These are phyloP conservation scores for Colletotrichum phormii DNA, from an alignment of 2,329 filamentous ascomycete genomes.

Conservation along the genomic window DNA sequence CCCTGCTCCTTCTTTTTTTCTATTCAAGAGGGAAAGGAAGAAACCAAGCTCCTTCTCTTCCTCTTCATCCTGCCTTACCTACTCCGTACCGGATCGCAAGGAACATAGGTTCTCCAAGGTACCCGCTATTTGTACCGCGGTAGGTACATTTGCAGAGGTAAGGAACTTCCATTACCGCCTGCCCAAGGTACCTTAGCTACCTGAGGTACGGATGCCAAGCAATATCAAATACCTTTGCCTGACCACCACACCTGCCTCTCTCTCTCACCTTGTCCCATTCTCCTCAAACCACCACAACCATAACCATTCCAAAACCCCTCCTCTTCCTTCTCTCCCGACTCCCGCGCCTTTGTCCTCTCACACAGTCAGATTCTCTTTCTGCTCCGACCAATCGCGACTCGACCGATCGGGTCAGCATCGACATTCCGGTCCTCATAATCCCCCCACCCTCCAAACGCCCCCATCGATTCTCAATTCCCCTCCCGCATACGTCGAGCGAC, in stretches of 20 bases:
- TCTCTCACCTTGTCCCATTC: conserved; percentile 1
- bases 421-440: conserved; percentile 6
- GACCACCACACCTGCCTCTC: neutral
- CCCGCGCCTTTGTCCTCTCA: neutral
- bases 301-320: neutral
- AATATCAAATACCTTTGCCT: conserved; percentile 20
- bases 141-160: neutral
- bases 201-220: neutral
- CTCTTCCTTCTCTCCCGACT: neutral
- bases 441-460: neutral
- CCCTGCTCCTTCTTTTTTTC: neutral
- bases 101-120: neutral
- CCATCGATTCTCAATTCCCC: neutral
- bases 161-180: neutral
- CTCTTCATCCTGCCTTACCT: neutral
- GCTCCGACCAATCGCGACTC: conserved; percentile 6
- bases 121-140: neutral
- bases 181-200: neutral
- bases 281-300: conserved; percentile 1
- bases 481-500: neutral
- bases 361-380: neutral
- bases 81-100: neutral
- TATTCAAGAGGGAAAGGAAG: neutral
- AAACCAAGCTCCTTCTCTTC: neutral
- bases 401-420: conserved; percentile 12